phyloP scores from a whole-genome alignment of 176 grass and related monocot species.

The Chrysopogon serrulatus region DNA sequence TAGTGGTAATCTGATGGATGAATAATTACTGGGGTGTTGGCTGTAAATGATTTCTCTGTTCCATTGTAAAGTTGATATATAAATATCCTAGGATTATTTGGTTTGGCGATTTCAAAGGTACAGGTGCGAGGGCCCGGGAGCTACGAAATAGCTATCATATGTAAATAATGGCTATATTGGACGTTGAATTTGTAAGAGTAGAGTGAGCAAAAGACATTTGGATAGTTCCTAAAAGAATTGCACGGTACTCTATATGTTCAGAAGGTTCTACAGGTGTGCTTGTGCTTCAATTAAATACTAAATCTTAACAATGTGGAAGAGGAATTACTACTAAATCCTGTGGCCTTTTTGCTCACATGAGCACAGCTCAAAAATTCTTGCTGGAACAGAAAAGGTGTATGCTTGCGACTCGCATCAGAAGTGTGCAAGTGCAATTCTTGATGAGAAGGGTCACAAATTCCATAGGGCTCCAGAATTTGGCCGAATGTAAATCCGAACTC shows the following conservation, averaged over 20 bases:
- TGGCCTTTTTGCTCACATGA: too few species aligned
- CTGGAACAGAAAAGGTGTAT: too few species aligned
- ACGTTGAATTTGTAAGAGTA: conserved; percentile 17
- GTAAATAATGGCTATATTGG: conserved; percentile 52
- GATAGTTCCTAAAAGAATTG: neutral
- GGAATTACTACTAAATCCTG: too few species aligned
- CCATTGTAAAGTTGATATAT: conserved; percentile 32
- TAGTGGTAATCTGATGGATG: conserved; percentile 21
- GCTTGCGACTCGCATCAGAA: too few species aligned
- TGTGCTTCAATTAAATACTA: neutral
- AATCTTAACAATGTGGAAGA: neutral
- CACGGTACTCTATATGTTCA: neutral
- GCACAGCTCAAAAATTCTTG: too few species aligned
- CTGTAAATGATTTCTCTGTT: conserved; percentile 42
- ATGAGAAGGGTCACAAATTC: too few species aligned
- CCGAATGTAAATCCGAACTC: too few species aligned
- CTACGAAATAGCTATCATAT: conserved; percentile 22
- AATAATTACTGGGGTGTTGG: conserved; percentile 24
- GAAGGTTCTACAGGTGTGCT: neutral
- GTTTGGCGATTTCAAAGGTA: conserved; percentile 34
- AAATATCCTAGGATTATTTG: conserved; percentile 41
- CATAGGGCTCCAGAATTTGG: too few species aligned
- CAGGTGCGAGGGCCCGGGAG: conserved; percentile 9
- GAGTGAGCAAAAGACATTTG: neutral
- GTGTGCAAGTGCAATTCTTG: too few species aligned